Percentiles rank a stretch among this genome's conserved stretches.
These are phyloP conservation scores for Testicularia cyperi DNA, from an alignment of 1,284 basidiomycete species.

Conservation along the genomic window DNA sequence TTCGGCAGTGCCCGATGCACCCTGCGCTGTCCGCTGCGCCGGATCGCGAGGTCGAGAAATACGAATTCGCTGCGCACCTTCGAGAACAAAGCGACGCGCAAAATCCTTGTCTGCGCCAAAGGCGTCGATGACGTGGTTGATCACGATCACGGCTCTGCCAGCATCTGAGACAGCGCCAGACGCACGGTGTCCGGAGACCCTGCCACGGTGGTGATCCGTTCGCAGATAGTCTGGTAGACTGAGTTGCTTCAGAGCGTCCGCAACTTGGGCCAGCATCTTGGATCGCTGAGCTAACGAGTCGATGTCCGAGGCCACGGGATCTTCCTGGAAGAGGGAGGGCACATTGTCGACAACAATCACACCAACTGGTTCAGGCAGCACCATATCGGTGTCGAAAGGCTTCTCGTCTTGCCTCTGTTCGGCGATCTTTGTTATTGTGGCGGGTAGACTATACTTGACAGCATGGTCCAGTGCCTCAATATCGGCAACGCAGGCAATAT, in stretches of 20 bases:
- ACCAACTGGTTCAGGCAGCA: no score
- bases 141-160: constrained; percentile 23
- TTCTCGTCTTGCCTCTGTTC: background rate
- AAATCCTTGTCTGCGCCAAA: constrained; percentile 36
- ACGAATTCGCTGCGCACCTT: constrained; percentile 1
- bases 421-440: constrained; percentile 8
- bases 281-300: constrained; percentile 25
- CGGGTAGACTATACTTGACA: constrained; percentile 44
- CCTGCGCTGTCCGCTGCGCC: no score
- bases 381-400: no score
- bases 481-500: constrained; percentile 30
- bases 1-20: no score
- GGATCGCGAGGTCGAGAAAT: no score
- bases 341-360: constrained; percentile 45
- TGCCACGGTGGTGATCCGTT: no score
- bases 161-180: no score
- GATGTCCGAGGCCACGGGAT: constrained; percentile 17
- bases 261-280: constrained; percentile 27
- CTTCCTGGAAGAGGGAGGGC: constrained; percentile 45
- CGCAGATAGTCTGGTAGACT: background rate
- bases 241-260: constrained; percentile 25
- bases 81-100: constrained; percentile 21
- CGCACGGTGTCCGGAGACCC: no score
- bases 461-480: constrained; percentile 39
- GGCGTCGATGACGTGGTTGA: constrained; percentile 51